These are phyloP conservation scores for Zarea fungicola DNA, from an alignment of 2,329 filamentous ascomycete genomes.

Conservation along the genomic window DNA sequence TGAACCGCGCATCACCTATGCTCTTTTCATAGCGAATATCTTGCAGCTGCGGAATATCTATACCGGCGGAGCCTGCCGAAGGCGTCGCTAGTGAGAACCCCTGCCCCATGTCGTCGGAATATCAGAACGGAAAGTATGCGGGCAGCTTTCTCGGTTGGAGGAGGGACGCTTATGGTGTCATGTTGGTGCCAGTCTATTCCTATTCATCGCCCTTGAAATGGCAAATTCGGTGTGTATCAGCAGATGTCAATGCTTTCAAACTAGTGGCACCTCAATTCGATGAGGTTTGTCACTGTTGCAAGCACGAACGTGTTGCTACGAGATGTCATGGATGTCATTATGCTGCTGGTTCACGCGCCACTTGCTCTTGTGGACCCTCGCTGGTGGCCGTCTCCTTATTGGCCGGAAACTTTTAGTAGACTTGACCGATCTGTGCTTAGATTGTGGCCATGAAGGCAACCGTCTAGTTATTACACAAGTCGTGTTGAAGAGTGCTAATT, in stretches of 20 bases:
- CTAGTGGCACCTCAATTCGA: too few species aligned
- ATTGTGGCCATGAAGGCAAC: background rate
- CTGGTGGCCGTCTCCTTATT: background rate
- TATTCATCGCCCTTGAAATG: background rate
- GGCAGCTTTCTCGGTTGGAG: background rate
- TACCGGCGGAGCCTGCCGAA: slow-evolving; percentile 84
- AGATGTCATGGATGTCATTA: slow-evolving; percentile 8
- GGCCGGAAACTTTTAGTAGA: background rate
- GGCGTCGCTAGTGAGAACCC: slow-evolving; percentile 91
- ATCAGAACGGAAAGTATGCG: background rate
- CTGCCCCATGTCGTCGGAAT: slow-evolving; percentile 68
- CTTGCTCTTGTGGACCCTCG: slow-evolving; percentile 1
- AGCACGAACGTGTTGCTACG: too few species aligned
- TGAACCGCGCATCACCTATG: slow-evolving; percentile 85
- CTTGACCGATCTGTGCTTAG: background rate
- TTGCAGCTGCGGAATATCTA: slow-evolving; percentile 86
- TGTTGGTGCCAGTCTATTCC: background rate
- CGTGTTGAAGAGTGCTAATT: background rate
- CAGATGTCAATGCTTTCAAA: background rate
- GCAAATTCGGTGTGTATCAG: background rate
- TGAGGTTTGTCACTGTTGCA: too few species aligned
- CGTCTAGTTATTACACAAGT: background rate
- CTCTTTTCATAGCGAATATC: slow-evolving; percentile 91
- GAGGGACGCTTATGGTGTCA: background rate
- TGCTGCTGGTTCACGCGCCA: slow-evolving; percentile 1